Base-by-base conservation (phyloP, 1,284 basidiomycete genomes). In the Ustilago xerochloae region DNA sequence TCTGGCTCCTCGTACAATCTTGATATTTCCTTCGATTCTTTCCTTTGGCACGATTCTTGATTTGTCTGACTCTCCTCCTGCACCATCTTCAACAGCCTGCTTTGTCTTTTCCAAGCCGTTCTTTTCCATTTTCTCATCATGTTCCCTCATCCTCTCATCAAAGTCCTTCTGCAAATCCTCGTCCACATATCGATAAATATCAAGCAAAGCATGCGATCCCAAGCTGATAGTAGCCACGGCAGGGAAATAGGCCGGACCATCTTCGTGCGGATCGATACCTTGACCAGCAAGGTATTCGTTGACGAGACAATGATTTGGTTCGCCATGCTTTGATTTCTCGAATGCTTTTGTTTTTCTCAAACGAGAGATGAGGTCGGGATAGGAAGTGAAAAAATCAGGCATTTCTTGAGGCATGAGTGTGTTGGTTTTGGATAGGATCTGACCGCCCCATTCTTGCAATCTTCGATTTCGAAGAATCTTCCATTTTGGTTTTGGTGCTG, bases 181-280 rank as follows among this genome's bases (percentile, higher is more conserved):
- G 29, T 67, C 66, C 0, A 86, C 79, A 70, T 93, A 94, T 62
- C 88, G 88, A 83, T 93, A 93, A 81, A 96, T 91, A 84, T 96
- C 90, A 78, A 97, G 91, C 46, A 94, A 86, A 0, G 91, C 88
- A 84, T 94, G 91, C 0, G 92, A 91, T 29, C 91, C 91, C 55
- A 97, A 86, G 12, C 93, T 94, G 59, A 97, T 87, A 10, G 94
- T 97, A 0, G 93, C 91, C 0, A 97, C 94, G 6, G 92, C 90
- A 0, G 94, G 92, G 77, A 90, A 87, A 85, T 97, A 97, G 4
- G 91, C 90, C 0, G 91, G 90, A 0, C 95, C 94, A 82, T 97
- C 95, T 85, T 97, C 91, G 80, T 97, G 95, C 0, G 94, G 93
- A 68, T 83, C 73, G 65, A 98, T 98, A 20, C 95, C 95, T 86